A percentile compares a stretch with the other conserved stretches of the same genome.
These are phyloP conservation scores for Phaseolus lunatus DNA, from an alignment of 306 rosid genomes.

Conservation along the genomic window DNA sequence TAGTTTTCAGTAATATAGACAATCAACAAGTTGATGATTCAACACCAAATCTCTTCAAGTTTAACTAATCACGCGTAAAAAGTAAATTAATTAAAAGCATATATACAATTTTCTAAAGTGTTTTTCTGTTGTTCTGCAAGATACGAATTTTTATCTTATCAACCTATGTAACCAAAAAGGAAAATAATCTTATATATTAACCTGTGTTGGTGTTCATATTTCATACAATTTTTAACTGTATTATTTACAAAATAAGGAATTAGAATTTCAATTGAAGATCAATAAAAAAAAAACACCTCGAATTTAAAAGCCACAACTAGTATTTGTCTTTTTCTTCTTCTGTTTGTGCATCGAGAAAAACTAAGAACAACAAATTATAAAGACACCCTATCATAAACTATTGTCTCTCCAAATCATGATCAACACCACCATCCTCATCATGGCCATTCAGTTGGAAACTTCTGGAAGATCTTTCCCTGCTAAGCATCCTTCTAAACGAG, in stretches of 20 bases:
- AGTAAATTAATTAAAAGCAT: too few species aligned
- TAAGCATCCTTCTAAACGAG: constrained; percentile 53
- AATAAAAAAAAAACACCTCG: neutral
- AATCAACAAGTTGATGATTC: neutral
- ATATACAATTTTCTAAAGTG: neutral
- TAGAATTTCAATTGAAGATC: neutral
- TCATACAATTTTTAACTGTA: too few species aligned
- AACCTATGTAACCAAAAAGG: too few species aligned
- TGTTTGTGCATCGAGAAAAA: neutral
- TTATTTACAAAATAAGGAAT: neutral
- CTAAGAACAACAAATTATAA: neutral
- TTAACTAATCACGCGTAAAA: neutral
- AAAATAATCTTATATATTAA: too few species aligned
- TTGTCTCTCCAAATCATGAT: constrained; percentile 57
- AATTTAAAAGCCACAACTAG: neutral
- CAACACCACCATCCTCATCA: constrained; percentile 5
- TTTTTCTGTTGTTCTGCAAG: neutral
- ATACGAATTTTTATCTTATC: neutral
- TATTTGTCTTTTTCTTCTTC: neutral
- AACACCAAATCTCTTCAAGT: neutral
- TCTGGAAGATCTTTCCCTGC: constrained; percentile 50
- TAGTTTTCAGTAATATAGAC: neutral
- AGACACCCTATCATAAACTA: neutral
- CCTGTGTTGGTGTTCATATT: too few species aligned
- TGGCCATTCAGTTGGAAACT: constrained; percentile 33